Base-by-base conservation (phyloP, 306 rosid species). In the Abrus pulchellus region DNA sequence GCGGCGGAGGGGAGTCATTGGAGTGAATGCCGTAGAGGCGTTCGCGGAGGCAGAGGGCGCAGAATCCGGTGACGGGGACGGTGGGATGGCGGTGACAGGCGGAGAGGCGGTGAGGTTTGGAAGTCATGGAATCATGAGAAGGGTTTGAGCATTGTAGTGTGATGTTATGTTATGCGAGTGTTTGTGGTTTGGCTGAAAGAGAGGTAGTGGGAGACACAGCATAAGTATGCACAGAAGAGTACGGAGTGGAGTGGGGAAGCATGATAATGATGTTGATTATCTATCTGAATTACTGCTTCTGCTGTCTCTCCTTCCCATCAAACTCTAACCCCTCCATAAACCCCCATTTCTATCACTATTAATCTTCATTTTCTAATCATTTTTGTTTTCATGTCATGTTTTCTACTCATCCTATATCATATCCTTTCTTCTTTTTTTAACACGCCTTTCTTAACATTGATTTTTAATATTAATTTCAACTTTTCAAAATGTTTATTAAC, bases 21-120 rank as follows among this genome's bases (percentile, higher is more conserved):
- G 89, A 55, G 77, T 85, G 90, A 68, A 93, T 86, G 47, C 91
- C 94, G 60, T 90, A 88, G 50, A 93, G 97, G 75, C 98, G 94
- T 12, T 93, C 98, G 38, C 83, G 84, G 88, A 93, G 98, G 79
- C 98, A 93, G 33, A 78, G 81, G 76, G 97, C 94, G 68, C 98
- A 93, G 88, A 92, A 90, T 8, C 98, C 97, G 74, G 95, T 92
- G 67, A 92, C 14, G 76, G 93, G 94, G 45, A 67, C 76, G 83
- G 64, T 7, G 7, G 98, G 97, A 76, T 94, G 98, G 28, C 95
- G 98, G 88, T 82, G 86, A 82, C 98, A 94, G 77, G 87, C 78
- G 59, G 92, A 90, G 49, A 74, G 88, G 5, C 91, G 91, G 53
- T 81, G 84, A 56, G 65, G 14, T 6, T 82, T 81, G 53, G 85